Conservation (phyloP, 768 basidiomycete species). For the Boletus tomentosulus region DNA sequence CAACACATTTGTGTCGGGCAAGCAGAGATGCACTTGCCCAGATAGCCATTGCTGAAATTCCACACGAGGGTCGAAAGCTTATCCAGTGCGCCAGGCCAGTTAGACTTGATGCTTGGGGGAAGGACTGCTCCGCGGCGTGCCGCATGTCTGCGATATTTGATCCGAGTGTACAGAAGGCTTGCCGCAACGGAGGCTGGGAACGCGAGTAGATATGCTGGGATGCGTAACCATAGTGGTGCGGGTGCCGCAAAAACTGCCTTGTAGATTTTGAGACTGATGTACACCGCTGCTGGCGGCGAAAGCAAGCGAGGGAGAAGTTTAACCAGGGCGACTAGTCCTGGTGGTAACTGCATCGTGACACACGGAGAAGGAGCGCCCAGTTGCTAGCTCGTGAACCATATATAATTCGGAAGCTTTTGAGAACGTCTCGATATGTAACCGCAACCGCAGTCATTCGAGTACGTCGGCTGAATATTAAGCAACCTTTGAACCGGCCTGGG, state of each 20-base stretch:
- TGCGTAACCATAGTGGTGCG: slow-evolving; percentile 10
- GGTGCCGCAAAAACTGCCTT: neutral
- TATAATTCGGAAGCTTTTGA: too few relatives aligned
- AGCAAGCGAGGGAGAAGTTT: slow-evolving; percentile 27
- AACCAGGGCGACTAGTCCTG: slow-evolving; percentile 31
- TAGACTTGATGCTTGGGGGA: slow-evolving; percentile 37
- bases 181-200: slow-evolving; percentile 21
- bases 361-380: too few relatives aligned
- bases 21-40: slow-evolving; percentile 31
- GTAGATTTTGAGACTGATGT: slow-evolving; percentile 11
- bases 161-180: slow-evolving; percentile 38
- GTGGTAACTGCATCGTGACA: slow-evolving; percentile 27
- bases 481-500: too few relatives aligned
- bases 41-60: slow-evolving; percentile 44
- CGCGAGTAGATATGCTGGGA: slow-evolving; percentile 20
- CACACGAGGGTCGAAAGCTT: slow-evolving; percentile 36
- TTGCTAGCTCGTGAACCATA: too few relatives aligned
- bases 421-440: too few relatives aligned
- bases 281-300: slow-evolving; percentile 16
- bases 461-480: too few relatives aligned
- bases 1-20: neutral
- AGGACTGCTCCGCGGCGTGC: slow-evolving; percentile 43
- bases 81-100: slow-evolving; percentile 45
- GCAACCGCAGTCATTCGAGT: too few relatives aligned
- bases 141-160: slow-evolving; percentile 42